Evolutionary conservation across 306 rosid species (phyloP).

Genomic region (Medicago ruthenica): DNA sequence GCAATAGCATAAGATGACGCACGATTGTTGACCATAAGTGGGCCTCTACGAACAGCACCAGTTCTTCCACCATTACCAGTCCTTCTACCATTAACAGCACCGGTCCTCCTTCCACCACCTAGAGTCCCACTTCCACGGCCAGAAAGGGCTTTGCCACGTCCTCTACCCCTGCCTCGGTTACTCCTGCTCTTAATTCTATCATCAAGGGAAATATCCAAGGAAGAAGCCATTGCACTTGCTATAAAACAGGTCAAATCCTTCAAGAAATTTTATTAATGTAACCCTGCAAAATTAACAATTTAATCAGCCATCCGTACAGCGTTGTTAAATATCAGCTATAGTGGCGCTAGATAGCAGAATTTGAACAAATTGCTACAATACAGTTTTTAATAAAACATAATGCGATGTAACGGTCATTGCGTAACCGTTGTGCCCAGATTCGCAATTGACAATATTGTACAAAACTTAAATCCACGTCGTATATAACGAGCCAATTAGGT

Average conservation of each 20-base stretch:
- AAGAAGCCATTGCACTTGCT: slow-evolving; percentile 63
- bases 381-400: no score
- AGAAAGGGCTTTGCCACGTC: slow-evolving; percentile 67
- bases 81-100: slow-evolving; percentile 58
- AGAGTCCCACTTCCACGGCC: slow-evolving; percentile 75
- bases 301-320: not conserved
- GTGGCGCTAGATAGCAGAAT: no score
- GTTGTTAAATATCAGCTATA: no score
- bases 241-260: slow-evolving; percentile 17
- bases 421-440: no score
- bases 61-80: slow-evolving; percentile 60
- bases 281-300: slow-evolving; percentile 38
- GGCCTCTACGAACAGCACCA: slow-evolving; percentile 74
- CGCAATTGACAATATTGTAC: no score
- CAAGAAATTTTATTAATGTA: slow-evolving; percentile 11
- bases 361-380: no score
- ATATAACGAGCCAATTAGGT: not conserved
- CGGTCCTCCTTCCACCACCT: slow-evolving; percentile 62
- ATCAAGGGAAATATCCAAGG: slow-evolving; percentile 92
- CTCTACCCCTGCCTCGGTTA: slow-evolving; percentile 77
- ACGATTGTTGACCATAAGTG: slow-evolving; percentile 66
- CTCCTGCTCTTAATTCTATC: slow-evolving; percentile 84
- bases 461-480: no score
- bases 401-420: no score
- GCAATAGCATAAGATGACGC: slow-evolving; percentile 83